These are phyloP conservation scores for Cucurbita maxima DNA, from an alignment of 306 rosid species.

Conservation along the genomic window DNA sequence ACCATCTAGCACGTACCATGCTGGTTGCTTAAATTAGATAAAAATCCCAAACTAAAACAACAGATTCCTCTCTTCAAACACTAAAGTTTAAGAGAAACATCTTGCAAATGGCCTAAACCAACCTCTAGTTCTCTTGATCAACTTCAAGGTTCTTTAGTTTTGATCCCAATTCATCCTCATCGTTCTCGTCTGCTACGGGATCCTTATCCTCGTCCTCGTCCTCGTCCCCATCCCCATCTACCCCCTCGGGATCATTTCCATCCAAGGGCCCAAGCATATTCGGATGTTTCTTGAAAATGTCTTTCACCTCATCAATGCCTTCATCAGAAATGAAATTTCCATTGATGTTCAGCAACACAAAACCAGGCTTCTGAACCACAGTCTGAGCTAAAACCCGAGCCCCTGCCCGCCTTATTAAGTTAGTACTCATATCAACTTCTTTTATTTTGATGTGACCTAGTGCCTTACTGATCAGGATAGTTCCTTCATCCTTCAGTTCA, in stretches of 20 bases:
- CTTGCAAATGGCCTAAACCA: neutral
- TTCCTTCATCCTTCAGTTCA: conserved; percentile 82
- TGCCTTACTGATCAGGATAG: conserved; percentile 48
- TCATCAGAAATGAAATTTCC: conserved; percentile 74
- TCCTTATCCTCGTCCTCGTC: conserved; percentile 15
- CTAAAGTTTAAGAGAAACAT: neutral
- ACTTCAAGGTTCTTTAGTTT: conserved; percentile 80
- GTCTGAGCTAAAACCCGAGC: conserved; percentile 61
- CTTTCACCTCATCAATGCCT: conserved; percentile 58
- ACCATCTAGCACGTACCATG: neutral
- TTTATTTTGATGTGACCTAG: conserved; percentile 37
- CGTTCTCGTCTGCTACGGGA: conserved; percentile 27
- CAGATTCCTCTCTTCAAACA: conserved; percentile 3
- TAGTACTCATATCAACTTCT: conserved; percentile 71
- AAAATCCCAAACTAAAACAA: neutral
- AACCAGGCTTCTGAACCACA: conserved; percentile 50
- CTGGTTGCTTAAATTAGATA: neutral
- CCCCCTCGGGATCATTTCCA: conserved; percentile 83
- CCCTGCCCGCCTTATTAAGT: conserved; percentile 49
- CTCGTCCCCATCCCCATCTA: conserved; percentile 17
- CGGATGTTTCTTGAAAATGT: conserved; percentile 43
- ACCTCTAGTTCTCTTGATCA: conserved; percentile 15
- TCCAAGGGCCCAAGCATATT: conserved; percentile 55
- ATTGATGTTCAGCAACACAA: conserved; percentile 50
- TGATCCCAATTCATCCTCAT: conserved; percentile 46